These are phyloP conservation scores for Roridomyces roridus DNA, from an alignment of 768 basidiomycete genomes.

Conservation along the genomic window DNA sequence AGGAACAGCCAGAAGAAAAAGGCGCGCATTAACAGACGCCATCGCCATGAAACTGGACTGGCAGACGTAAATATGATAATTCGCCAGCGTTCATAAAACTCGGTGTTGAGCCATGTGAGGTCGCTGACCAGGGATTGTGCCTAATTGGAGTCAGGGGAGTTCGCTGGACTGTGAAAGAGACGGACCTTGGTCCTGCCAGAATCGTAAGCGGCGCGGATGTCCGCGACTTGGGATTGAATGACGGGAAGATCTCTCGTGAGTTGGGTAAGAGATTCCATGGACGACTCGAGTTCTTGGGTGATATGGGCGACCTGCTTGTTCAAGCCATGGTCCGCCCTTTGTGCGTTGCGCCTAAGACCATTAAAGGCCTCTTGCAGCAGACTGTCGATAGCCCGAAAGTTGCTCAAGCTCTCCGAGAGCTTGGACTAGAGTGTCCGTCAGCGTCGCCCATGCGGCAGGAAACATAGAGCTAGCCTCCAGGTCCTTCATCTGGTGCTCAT, in stretches of 20 bases:
- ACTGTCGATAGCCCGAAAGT: conserved; percentile 76
- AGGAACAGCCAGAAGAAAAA: conserved; percentile 64
- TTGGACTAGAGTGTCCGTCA: conserved; percentile 50
- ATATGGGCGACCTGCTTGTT: conserved; percentile 68
- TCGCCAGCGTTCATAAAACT: conserved; percentile 79
- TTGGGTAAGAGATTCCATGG: conserved; percentile 60
- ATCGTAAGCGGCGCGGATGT: conserved; percentile 72
- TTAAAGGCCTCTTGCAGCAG: conserved; percentile 69
- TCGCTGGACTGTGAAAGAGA: conserved; percentile 4
- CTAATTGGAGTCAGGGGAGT: conserved; percentile 38
- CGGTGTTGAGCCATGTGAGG: conserved; percentile 78
- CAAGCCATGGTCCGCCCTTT: conserved; percentile 64
- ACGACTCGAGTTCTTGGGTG: conserved; percentile 63
- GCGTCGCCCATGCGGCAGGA: not conserved
- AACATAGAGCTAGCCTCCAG: conserved; percentile 51
- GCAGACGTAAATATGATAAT: conserved; percentile 74
- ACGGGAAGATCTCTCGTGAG: conserved; percentile 66
- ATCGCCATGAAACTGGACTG: conserved; percentile 74
- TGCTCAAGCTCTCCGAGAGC: conserved; percentile 73
- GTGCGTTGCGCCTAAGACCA: conserved; percentile 65
- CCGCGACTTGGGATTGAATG: conserved; percentile 63
- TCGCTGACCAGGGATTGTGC: conserved; percentile 69
- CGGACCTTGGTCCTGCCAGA: conserved; percentile 71
- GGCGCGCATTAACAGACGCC: conserved; percentile 68
- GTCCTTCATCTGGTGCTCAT: conserved; percentile 66